Percentiles rank a stretch among this genome's conserved stretches.
Conservation (phyloP, 192 early-diverging fungal genomes). For the Backusella australiensis region DNA sequence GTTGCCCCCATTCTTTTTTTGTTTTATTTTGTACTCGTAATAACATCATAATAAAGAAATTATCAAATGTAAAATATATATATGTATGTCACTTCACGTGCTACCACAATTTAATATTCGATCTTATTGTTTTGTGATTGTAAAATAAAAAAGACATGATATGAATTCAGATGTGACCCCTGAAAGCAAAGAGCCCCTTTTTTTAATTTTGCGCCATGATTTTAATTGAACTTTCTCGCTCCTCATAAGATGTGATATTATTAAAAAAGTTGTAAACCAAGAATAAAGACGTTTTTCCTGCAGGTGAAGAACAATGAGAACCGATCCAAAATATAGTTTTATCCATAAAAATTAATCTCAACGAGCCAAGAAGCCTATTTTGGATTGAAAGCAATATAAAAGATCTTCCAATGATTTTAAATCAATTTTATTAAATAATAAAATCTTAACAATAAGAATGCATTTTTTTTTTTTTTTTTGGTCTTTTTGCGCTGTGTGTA, state of each 20-base stretch:
- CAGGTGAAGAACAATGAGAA: background rate
- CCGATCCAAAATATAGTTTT: background rate
- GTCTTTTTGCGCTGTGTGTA: background rate
- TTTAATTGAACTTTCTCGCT: background rate
- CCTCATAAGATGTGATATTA: background rate
- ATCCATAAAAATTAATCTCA: background rate
- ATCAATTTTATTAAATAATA: background rate
- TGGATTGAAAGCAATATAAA: background rate
- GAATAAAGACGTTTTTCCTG: background rate
- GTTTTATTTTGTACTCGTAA: background rate
- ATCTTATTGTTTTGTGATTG: background rate
- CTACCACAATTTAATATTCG: background rate
- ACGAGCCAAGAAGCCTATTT: background rate
- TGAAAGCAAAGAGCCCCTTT: background rate
- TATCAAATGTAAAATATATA: background rate
- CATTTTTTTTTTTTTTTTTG: background rate
- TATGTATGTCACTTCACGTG: background rate
- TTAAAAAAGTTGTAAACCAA: conserved; percentile 1
- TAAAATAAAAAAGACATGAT: background rate
- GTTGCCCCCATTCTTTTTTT: background rate
- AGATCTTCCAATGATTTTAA: conserved; percentile 2
- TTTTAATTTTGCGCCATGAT: background rate
- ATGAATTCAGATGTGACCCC: background rate
- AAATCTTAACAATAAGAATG: background rate
- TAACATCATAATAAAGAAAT: background rate